phyloP scores from a whole-genome alignment of 768 basidiomycete species.

The Serendipita indica region DNA sequence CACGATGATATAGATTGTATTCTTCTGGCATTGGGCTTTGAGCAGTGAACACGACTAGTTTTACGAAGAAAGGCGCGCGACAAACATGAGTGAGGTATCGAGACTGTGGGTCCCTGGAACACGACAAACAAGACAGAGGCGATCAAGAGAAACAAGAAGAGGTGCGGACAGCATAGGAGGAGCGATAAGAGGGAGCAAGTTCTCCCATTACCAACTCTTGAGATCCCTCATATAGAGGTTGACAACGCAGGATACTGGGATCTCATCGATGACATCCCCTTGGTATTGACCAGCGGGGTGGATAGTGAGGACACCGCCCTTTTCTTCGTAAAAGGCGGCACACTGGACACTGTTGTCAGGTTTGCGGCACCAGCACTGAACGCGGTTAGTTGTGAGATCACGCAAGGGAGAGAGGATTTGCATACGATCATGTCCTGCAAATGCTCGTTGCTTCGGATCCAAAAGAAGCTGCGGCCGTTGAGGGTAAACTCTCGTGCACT shows the following conservation, averaged over 20 bases:
- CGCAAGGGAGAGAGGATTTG: neutral
- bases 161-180: neutral
- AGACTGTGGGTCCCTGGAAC: neutral
- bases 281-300: conserved; percentile 2
- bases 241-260: conserved; percentile 2
- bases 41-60: neutral
- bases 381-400: neutral
- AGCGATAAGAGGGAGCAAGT: neutral
- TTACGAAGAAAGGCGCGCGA: neutral
- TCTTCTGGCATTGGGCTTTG: neutral
- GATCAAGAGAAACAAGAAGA: neutral
- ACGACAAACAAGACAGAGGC: conserved; percentile 9
- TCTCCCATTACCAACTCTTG: conserved; percentile 1
- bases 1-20: conserved; percentile 32
- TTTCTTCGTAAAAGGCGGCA: conserved; percentile 5
- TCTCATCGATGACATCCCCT: conserved; percentile 7
- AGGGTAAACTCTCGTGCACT: conserved; percentile 4
- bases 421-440: conserved; percentile 7
- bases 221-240: conserved; percentile 7
- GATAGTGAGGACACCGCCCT: conserved; percentile 4
- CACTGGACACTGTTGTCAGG: neutral
- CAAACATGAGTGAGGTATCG: neutral
- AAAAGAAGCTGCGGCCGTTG: conserved; percentile 7
- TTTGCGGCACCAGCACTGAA: neutral
- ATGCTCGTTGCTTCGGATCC: conserved; percentile 5